Evolutionary conservation across 495 filamentous ascomycete genomes (phyloP).

Genomic region (Trichoderma orchidacearum): DNA sequence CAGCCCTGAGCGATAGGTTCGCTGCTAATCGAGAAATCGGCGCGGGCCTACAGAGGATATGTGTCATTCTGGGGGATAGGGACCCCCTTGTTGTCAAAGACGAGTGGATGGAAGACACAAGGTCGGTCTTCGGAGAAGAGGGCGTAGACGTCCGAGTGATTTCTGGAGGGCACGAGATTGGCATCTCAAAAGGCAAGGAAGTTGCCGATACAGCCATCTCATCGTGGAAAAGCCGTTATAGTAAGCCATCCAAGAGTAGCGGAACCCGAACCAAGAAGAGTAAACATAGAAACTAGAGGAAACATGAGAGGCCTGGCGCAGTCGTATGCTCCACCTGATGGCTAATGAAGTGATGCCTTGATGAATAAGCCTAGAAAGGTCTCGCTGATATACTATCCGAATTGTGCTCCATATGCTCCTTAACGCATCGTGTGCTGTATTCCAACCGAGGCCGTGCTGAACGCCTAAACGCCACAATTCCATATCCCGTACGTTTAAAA

Average conservation of each 20-base stretch:
- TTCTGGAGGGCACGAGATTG: conserved; percentile 37
- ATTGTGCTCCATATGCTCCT: too few species aligned
- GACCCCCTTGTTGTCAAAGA: conserved; percentile 40
- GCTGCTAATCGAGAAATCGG: conserved; percentile 19
- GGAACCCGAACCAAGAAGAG: not conserved
- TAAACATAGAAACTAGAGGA: not conserved
- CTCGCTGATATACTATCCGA: too few species aligned
- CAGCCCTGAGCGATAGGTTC: conserved; percentile 35
- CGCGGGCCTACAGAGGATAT: conserved; percentile 28
- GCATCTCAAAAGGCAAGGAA: conserved; percentile 22
- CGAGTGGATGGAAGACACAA: conserved; percentile 38
- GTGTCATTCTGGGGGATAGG: conserved; percentile 35
- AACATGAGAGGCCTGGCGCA: not conserved
- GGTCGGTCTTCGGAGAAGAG: conserved; percentile 22
- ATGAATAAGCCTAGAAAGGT: too few species aligned
- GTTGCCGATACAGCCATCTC: conserved; percentile 23
- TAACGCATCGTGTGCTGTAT: too few species aligned
- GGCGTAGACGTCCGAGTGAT: conserved; percentile 32
- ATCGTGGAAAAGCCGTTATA: conserved; percentile 19
- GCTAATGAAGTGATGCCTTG: not conserved
- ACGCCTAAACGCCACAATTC: too few species aligned
- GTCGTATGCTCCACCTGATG: too few species aligned
- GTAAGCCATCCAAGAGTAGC: not conserved
- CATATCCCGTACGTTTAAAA: too few species aligned
- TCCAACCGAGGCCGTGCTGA: too few species aligned